Evolutionary conservation across 75 land plant genomes (phyloP), one percentile per base, ranked within the genome.

Genomic region (Chamaecyparis obtusa): DNA sequence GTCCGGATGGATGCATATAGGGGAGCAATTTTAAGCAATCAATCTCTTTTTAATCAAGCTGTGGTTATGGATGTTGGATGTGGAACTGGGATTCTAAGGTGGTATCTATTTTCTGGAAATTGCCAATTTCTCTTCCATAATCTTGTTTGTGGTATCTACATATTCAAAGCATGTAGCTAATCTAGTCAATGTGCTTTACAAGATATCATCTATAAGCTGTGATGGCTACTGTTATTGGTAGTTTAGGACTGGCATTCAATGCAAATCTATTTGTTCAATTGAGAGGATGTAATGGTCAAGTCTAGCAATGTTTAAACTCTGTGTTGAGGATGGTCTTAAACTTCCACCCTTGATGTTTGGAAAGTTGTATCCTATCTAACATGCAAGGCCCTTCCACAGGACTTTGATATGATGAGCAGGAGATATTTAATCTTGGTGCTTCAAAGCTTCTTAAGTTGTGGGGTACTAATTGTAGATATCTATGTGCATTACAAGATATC

Each of bases 41-140:
- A 97, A 54, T 89, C 96, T 83, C 91, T 98, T 60, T 56, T 98
- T 44, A 91, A 93, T 9, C 90, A 88, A 87, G 96, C 99, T 13
- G 88, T 89, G 77, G 99, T 98, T 39, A 87, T 98, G 96, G 99
- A 98, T 91, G 94, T 98, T 81, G 99, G 99, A n/a, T 98, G 99
- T 91, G 99, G 99, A 54, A 98, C 99, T 56, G 99, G 99, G 87
- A 98, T 98, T 84, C 87, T 98, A 74, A 98, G 99, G 99, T 98
- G 24, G 37, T 35, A 84, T 84, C 21, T 54, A 35, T 32, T 33
- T 67, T 41, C 85, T 49, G 84, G n/a, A 27, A 75, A 77, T 86
- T 10, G n/a, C 17, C 83, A 41, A n/a, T 71, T 67, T 69, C 37
- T 75, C 75, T 71, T 43, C 33, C 30, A n/a, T 24, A 71, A 71